phyloP scores from a whole-genome alignment of 306 rosid genomes.

The Dalbergia oliveri region DNA sequence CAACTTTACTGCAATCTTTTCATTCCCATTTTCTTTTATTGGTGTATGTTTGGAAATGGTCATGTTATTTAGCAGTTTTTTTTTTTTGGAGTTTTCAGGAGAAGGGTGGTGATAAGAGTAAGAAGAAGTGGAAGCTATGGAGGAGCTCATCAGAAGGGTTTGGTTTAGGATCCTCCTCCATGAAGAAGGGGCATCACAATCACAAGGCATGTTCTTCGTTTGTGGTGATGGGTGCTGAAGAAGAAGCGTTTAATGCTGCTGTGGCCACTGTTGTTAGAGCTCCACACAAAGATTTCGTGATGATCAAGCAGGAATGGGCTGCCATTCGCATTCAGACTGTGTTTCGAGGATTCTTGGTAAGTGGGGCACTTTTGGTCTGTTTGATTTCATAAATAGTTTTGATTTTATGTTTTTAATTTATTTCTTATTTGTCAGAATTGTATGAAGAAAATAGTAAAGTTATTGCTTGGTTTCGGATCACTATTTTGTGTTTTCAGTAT shows the following conservation, averaged over 20 bases:
- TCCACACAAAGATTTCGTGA: constrained; percentile 70
- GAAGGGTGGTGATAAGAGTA: constrained; percentile 63
- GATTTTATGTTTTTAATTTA: background rate
- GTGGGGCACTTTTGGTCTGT: background rate
- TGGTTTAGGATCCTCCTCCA: constrained; percentile 57
- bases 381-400: too few relatives aligned
- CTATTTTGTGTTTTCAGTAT: too few relatives aligned
- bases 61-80: background rate
- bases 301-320: constrained; percentile 81
- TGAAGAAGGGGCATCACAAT: constrained; percentile 49
- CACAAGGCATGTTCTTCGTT: constrained; percentile 49
- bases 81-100: constrained; percentile 47
- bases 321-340: constrained; percentile 80
- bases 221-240: constrained; percentile 45
- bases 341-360: constrained; percentile 84
- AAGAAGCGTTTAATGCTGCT: constrained; percentile 67
- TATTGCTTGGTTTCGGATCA: too few relatives aligned
- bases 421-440: too few relatives aligned
- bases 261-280: constrained; percentile 81
- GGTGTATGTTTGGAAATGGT: constrained; percentile 1
- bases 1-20: background rate
- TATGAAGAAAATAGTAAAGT: too few relatives aligned
- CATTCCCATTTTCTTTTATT: background rate
- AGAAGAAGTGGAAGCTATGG: constrained; percentile 92
- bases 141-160: constrained; percentile 70